Evolutionary conservation across 2,329 filamentous ascomycete species (phyloP), one percentile per base, ranked within the genome.

Genomic region (Penicillium verrucosum): DNA sequence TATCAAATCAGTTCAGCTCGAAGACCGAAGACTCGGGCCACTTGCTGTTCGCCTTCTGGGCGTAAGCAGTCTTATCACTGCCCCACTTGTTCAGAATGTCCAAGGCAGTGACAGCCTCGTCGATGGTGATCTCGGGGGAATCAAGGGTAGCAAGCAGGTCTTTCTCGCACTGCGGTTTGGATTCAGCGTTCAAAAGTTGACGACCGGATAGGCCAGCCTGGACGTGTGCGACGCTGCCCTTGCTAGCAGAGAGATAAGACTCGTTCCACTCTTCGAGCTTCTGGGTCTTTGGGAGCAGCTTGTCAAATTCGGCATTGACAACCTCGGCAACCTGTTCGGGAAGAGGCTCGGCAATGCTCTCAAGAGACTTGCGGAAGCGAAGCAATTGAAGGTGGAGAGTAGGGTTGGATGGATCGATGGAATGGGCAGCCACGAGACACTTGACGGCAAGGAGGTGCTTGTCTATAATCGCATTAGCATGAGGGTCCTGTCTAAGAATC

Each of bases 361-460:
- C 81, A 48, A 89, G 73, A 34, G 83, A 79, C 64, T 86, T 81
- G 60, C 85, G 85, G 77, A 97, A 88, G 56, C 85, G 83, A 42
- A 88, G 78, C 30, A 83, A 80, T 71, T 94, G 90, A 68, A 91
- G 85, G 69, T 92, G 87, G n/a, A 93, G 82, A 61, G 82, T 85
- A 11, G 89, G 83, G 67, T 92, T 82, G 44, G 85, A 80, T 3
- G 86, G 73, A 60, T 94, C 87, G 34, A 97, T 79, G 3, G 82
- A 80, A 54, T 85, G 78, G 29, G 90, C 87, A 18, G 89, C 87
- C 47, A 89, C 85, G 52, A 99, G 82, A 74, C 90, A 96, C 68
- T 90, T 89, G 57, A 97, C 81, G 0, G 94, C 93, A 58, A 96
- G 87, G 42, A 96, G 77, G 68, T 89, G 91, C 79, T 97, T 97